A percentile compares a stretch with the other conserved stretches of the same genome.
phyloP scores from a whole-genome alignment of 805 yeast species.

The Lachancea thermotolerans region DNA sequence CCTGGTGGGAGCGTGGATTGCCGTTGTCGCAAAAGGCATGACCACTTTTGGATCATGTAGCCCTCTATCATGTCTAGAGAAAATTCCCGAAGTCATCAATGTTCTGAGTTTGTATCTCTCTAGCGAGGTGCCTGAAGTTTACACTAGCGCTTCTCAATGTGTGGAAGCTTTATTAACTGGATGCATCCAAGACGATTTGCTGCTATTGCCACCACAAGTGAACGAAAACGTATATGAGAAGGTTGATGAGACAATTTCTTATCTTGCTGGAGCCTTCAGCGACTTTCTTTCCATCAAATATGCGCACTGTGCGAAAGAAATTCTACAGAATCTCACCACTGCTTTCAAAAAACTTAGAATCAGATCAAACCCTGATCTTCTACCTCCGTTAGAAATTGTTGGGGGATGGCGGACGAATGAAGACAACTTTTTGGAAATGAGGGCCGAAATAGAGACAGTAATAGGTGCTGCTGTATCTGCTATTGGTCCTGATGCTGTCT shows the following conservation, averaged over 20 bases:
- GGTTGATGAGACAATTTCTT: conserved; percentile 47
- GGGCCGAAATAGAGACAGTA: conserved; percentile 72
- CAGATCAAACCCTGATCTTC: conserved; percentile 64
- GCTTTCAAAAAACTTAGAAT: conserved; percentile 56
- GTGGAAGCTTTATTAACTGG: conserved; percentile 69
- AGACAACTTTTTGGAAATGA: conserved; percentile 46
- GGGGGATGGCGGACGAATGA: conserved; percentile 87
- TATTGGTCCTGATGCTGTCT: conserved; percentile 81
- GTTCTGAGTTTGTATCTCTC: conserved; percentile 57
- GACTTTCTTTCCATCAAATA: conserved; percentile 66
- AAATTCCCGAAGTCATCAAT: conserved; percentile 50
- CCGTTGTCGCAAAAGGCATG: conserved; percentile 81
- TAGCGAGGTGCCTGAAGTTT: conserved; percentile 58
- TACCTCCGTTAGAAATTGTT: conserved; percentile 58
- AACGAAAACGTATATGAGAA: conserved; percentile 46
- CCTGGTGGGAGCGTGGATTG: conserved; percentile 90
- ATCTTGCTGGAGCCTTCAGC: conserved; percentile 48
- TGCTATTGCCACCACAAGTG: conserved; percentile 47
- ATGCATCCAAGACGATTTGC: conserved; percentile 51
- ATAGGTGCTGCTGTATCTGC: conserved; percentile 71
- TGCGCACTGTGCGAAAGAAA: conserved; percentile 67
- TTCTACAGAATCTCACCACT: conserved; percentile 60
- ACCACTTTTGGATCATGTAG: conserved; percentile 48
- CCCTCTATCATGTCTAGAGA: conserved; percentile 45
- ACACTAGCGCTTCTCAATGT: conserved; percentile 78